phyloP scores from a whole-genome alignment of 306 rosid species.

The Lotus japonicus region DNA sequence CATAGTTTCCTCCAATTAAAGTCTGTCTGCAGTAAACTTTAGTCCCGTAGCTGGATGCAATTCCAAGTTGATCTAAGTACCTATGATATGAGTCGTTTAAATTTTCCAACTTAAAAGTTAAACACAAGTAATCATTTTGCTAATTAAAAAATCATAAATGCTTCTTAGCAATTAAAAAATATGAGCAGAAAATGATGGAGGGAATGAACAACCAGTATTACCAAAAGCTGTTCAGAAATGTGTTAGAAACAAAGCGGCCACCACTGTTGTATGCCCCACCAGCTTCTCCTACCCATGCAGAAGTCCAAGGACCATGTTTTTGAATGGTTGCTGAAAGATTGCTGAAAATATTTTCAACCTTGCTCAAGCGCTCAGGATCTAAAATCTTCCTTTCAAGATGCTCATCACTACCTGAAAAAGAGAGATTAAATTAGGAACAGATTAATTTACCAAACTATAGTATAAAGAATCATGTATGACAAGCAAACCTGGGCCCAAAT shows the following conservation, averaged over 20 bases:
- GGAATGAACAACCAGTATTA: slow-evolving; percentile 29
- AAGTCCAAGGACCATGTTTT: slow-evolving; percentile 72
- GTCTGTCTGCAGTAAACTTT: slow-evolving; percentile 88
- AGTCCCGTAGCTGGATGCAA: slow-evolving; percentile 63
- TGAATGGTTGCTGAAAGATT: slow-evolving; percentile 51
- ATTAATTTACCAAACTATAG: neutral
- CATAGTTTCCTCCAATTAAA: slow-evolving; percentile 87
- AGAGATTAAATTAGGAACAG: slow-evolving; percentile 6
- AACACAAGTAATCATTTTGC: slow-evolving; percentile 11
- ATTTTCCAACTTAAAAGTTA: neutral
- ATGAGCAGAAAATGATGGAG: slow-evolving; percentile 5
- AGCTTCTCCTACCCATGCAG: slow-evolving; percentile 97
- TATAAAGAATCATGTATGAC: slow-evolving; percentile 2
- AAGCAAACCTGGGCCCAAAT: slow-evolving; percentile 83
- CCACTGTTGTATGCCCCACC: slow-evolving; percentile 97
- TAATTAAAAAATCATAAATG: too few relatives aligned
- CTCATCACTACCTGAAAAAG: slow-evolving; percentile 57
- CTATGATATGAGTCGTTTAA: slow-evolving; percentile 35
- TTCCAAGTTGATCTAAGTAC: slow-evolving; percentile 98
- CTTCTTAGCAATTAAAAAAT: neutral
- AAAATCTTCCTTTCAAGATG: slow-evolving; percentile 55
- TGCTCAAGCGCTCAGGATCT: slow-evolving; percentile 58
- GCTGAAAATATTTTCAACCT: slow-evolving; percentile 38
- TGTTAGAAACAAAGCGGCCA: slow-evolving; percentile 65
- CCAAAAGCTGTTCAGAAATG: slow-evolving; percentile 90